Evolutionary conservation across 176 grass and related monocot species (phyloP).

Genomic region (Triticum timopheevii): DNA sequence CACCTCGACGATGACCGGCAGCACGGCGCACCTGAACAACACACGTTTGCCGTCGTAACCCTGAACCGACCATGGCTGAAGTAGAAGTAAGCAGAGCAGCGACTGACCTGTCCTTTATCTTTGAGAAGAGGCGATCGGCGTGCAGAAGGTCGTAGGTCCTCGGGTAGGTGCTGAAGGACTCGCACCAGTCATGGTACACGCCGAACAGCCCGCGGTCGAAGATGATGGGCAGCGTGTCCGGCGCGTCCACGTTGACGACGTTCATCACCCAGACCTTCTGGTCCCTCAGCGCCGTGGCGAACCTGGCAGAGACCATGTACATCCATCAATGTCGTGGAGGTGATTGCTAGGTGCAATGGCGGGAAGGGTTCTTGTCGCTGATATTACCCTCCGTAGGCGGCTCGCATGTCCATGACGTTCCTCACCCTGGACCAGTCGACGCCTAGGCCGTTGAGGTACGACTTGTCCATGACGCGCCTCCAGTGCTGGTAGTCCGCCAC

Average conservation of each 20-base stretch:
- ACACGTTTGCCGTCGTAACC: background rate
- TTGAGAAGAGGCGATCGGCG: slow-evolving; percentile 87
- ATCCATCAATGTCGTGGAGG: background rate
- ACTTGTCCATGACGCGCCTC: slow-evolving; percentile 59
- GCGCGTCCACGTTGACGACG: slow-evolving; percentile 77
- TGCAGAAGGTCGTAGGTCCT: slow-evolving; percentile 91
- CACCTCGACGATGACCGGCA: slow-evolving; percentile 75
- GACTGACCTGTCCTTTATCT: slow-evolving; percentile 74
- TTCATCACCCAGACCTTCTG: slow-evolving; percentile 95
- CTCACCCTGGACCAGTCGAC: slow-evolving; percentile 88
- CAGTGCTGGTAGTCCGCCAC: slow-evolving; percentile 66
- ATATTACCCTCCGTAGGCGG: slow-evolving; percentile 82
- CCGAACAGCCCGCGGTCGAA: slow-evolving; percentile 90
- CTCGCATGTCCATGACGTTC: slow-evolving; percentile 99
- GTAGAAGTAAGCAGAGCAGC: background rate
- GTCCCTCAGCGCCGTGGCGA: slow-evolving; percentile 70
- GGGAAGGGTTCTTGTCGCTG: background rate
- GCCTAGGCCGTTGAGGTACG: slow-evolving; percentile 74
- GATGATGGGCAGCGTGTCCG: slow-evolving; percentile 89
- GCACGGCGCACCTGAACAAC: slow-evolving; percentile 59
- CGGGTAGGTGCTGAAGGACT: slow-evolving; percentile 98
- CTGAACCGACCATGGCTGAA: background rate
- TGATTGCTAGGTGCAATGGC: background rate
- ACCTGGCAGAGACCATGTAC: slow-evolving; percentile 26
- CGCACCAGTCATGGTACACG: slow-evolving; percentile 99